phyloP scores from a whole-genome alignment of 345 rosid species.

The Eucalyptus globulus region DNA sequence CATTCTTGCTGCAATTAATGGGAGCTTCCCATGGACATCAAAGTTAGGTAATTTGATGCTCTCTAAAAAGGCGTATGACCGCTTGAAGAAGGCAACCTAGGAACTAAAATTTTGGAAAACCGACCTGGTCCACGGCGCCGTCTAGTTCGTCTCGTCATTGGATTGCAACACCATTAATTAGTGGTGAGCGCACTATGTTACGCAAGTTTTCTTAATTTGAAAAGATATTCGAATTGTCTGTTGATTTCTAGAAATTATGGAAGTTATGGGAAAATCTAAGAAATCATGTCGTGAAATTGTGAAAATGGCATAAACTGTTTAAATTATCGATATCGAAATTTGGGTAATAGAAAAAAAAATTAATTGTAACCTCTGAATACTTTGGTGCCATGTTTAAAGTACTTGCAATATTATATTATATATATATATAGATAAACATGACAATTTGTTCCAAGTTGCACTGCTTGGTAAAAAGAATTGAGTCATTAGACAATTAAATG shows the following conservation, averaged over 20 bases:
- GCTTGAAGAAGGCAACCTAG: neutral
- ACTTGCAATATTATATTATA: no score
- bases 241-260: neutral
- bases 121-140: neutral
- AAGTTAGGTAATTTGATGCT: neutral
- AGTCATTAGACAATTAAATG: neutral
- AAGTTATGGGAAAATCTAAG: neutral
- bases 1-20: neutral
- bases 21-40: neutral
- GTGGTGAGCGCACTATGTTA: neutral
- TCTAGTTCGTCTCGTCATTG: rapidly evolving
- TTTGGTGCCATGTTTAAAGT: neutral
- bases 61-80: neutral
- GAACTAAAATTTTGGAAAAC: neutral
- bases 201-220: neutral
- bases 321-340: neutral
- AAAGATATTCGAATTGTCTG: neutral
- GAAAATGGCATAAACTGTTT: neutral
- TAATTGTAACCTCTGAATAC: neutral
- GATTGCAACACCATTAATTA: neutral
- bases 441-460: neutral
- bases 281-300: neutral
- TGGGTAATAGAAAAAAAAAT: neutral
- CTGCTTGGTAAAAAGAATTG: neutral
- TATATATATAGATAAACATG: neutral